phyloP scores from a whole-genome alignment of 805 yeast species.

The Candida dajiaensis region DNA sequence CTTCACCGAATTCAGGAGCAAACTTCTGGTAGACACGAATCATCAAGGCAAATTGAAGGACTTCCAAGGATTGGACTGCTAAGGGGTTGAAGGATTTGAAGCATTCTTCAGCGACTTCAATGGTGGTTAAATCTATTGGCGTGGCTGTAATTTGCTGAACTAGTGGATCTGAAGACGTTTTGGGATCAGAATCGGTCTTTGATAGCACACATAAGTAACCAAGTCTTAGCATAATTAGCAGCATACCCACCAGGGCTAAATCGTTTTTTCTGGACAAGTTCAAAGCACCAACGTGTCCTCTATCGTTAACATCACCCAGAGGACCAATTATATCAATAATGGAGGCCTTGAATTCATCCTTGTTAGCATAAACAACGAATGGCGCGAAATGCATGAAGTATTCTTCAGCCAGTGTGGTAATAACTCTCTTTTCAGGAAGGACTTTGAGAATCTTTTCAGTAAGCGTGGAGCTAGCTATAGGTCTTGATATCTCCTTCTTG shows the following conservation, averaged over 20 bases:
- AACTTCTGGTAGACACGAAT: constrained; percentile 40
- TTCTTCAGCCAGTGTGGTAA: not conserved
- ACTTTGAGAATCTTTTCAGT: not conserved
- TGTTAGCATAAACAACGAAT: not conserved
- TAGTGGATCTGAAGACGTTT: not conserved
- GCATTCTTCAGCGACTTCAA: constrained; percentile 11
- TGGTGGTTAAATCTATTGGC: constrained; percentile 5
- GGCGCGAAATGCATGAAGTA: not conserved
- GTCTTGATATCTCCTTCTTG: not conserved
- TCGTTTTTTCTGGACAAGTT: not conserved
- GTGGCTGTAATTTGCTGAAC: not conserved
- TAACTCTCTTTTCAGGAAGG: not conserved
- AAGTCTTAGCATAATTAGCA: not conserved
- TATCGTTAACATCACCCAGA: not conserved
- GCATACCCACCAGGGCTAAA: not conserved
- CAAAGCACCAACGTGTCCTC: not conserved
- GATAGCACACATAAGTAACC: not conserved
- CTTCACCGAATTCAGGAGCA: constrained; percentile 54
- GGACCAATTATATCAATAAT: not conserved
- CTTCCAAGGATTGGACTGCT: constrained; percentile 24
- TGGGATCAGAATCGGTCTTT: not conserved
- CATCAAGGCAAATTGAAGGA: constrained; percentile 46
- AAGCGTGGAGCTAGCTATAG: not conserved
- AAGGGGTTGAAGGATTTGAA: constrained; percentile 9
- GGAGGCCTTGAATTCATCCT: not conserved